Base-by-base conservation (phyloP, 1,139 yeast species). In the Candida albicans region DNA sequence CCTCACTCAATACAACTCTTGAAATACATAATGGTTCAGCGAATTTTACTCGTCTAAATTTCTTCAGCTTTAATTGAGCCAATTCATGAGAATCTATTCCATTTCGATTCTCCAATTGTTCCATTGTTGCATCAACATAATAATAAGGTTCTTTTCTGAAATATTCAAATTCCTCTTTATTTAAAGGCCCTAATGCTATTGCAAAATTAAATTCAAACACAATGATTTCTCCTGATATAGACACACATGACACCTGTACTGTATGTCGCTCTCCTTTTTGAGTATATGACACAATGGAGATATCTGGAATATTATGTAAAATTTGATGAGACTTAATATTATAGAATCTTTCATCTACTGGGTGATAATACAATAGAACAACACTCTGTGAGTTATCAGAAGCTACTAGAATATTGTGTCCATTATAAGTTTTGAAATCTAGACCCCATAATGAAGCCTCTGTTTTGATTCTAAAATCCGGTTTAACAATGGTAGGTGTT, bases 371-470 rank as follows among this genome's bases (percentile, higher is more conserved):
- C 45, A 77, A 68, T 3, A 81, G 47, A 0, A 77, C 65, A 1
- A 81, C 59, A 12, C 65, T 62, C 45, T 73, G 79, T 1, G 81
- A 70, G 56, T 85, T 85, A 52, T 83, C 89, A 0, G 88, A 77
- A 0, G 77, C 69, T 0, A 69, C 80, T 9, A 84, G 49, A 22
- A 79, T 49, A 45, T 72, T 60, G 41, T 66, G 73, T 2, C 26
- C 49, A 28, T n/a, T 56, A 41, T 59, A 62, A 1, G 54, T 42
- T 25, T 53, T 41, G 39, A 68, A 61, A 52, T 81, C 87, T 15
- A 82, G 56, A 0, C 90, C 90, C 93, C 93, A 85, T 0, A 76
- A 79, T 0, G 88, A 81, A 1, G 77, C 61, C 28, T 65, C 65
- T 44, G 73, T 51, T 29, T 66, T 65, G 6, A 82, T 42, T 15